Percentiles rank a stretch among this genome's conserved stretches.
Conservation (phyloP, 2,329 filamentous ascomycete species). For the Sarocladium oryzae region DNA sequence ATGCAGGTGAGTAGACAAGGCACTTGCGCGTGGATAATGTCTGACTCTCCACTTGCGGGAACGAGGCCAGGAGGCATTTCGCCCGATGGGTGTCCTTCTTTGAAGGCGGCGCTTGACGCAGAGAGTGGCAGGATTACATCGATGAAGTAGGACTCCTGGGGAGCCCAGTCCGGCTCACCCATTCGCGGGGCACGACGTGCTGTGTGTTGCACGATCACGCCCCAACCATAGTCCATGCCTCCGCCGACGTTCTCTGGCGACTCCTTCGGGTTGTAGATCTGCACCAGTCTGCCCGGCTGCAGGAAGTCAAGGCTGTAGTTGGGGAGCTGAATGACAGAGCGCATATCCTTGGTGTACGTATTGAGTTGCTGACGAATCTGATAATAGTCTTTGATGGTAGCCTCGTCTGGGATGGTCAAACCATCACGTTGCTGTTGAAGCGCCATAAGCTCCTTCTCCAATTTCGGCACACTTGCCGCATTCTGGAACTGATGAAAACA, state of each 20-base stretch:
- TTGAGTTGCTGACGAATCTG: conserved; percentile 79
- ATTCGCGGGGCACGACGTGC: conserved; percentile 60
- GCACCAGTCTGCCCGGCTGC: conserved; percentile 79
- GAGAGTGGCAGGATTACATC: conserved; percentile 69
- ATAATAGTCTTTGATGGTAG: conserved; percentile 89
- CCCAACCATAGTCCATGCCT: conserved; percentile 82
- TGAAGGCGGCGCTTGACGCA: conserved; percentile 41
- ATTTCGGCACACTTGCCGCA: conserved; percentile 71
- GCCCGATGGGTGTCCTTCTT: conserved; percentile 23
- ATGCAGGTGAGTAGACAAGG: conserved; percentile 83
- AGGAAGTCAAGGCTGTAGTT: conserved; percentile 79
- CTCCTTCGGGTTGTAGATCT: conserved; percentile 64
- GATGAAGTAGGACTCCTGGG: conserved; percentile 74
- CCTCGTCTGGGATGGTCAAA: conserved; percentile 77
- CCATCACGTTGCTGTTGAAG: conserved; percentile 69
- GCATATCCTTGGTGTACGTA: conserved; percentile 81
- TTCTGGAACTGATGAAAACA: conserved; percentile 99
- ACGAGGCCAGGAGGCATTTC: conserved; percentile 58
- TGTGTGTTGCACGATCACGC: conserved; percentile 71
- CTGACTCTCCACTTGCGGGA: conserved; percentile 21
- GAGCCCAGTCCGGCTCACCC: conserved; percentile 58
- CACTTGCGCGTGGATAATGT: conserved; percentile 38
- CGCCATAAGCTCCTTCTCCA: conserved; percentile 77
- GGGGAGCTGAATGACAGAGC: conserved; percentile 84
- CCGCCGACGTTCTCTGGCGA: conserved; percentile 34